phyloP scores from a whole-genome alignment of 495 filamentous ascomycete genomes.

The Viridothelium virens region DNA sequence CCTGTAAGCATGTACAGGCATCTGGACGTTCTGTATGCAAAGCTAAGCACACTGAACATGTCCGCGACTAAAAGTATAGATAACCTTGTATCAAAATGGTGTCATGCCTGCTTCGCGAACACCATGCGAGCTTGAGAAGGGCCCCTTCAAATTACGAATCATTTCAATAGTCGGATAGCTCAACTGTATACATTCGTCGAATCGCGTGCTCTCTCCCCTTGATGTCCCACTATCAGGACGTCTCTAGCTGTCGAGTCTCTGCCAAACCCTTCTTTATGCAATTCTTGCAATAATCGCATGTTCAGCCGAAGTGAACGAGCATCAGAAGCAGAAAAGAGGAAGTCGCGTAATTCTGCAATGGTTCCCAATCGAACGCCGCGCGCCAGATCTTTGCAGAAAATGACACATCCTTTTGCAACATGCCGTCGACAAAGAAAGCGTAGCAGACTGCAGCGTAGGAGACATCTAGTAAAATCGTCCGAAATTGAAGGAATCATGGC shows the following conservation, averaged over 20 bases:
- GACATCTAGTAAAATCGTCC: not conserved
- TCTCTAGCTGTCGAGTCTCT: conserved; percentile 1
- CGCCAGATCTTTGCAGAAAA: conserved; percentile 7
- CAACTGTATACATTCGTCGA: not conserved
- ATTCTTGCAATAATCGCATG: not conserved
- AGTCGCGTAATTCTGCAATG: not conserved
- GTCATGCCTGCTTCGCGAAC: too few relatives aligned
- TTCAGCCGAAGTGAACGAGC: not conserved
- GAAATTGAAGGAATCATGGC: not conserved
- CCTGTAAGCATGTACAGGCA: too few relatives aligned
- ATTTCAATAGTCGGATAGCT: not conserved
- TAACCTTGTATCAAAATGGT: too few relatives aligned
- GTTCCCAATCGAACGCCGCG: not conserved
- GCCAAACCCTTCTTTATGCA: not conserved
- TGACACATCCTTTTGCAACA: conserved; percentile 9
- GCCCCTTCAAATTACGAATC: not conserved
- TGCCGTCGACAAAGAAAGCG: conserved; percentile 8
- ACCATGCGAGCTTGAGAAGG: too few relatives aligned
- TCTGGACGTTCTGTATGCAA: too few relatives aligned
- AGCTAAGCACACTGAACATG: too few relatives aligned
- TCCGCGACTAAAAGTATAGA: too few relatives aligned
- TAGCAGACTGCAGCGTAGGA: not conserved
- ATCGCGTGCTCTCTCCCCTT: not conserved
- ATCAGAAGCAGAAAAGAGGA: not conserved
- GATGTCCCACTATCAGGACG: not conserved